Percentiles rank a stretch among this genome's conserved stretches.
phyloP scores from a whole-genome alignment of 331 rosid genomes.

The Telfairia occidentalis region DNA sequence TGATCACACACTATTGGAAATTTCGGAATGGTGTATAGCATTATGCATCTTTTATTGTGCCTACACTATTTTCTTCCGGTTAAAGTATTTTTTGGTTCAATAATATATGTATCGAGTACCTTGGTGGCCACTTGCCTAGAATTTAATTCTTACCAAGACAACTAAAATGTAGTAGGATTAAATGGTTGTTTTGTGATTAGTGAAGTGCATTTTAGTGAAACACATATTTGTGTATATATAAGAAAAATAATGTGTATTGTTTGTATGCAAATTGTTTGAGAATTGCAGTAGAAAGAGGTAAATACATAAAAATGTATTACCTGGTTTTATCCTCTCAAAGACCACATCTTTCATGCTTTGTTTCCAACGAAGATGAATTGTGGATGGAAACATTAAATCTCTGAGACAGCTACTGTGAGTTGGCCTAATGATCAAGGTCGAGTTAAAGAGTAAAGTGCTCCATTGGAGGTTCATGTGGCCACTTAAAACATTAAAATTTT shows the following conservation, averaged over 20 bases:
- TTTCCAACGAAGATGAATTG: neutral
- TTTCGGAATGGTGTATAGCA: neutral
- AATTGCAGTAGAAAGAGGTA: neutral
- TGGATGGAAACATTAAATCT: neutral
- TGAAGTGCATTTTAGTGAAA: too few species aligned
- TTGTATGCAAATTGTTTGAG: neutral
- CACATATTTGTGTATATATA: too few species aligned
- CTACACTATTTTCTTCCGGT: neutral
- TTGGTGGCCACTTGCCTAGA: neutral
- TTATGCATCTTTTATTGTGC: neutral
- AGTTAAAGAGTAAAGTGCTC: neutral
- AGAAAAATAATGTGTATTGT: neutral
- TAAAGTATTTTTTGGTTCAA: neutral
- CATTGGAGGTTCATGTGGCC: neutral
- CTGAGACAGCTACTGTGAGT: too few species aligned
- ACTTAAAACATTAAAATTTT: too few species aligned
- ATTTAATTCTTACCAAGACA: neutral
- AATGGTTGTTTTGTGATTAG: neutral
- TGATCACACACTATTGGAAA: neutral
- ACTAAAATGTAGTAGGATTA: neutral
- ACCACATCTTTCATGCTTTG: neutral
- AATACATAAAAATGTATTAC: neutral
- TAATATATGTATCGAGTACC: neutral
- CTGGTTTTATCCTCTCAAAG: neutral
- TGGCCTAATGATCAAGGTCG: neutral